Percentiles rank a stretch among this genome's conserved stretches.
Conservation (phyloP, 352 stramenopile genomes). For the Phytophthora fragariae region DNA sequence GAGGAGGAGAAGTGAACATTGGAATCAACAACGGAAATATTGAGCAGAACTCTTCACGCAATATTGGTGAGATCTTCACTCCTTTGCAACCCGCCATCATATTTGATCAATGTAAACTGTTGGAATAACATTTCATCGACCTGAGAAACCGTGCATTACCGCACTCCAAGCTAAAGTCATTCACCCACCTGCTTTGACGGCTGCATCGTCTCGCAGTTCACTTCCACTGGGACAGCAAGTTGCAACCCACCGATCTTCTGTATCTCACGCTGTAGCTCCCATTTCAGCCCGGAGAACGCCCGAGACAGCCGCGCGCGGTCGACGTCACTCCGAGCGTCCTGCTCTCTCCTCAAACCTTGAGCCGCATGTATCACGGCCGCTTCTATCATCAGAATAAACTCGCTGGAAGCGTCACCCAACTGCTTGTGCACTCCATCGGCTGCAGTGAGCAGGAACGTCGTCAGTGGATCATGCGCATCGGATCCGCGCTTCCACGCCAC, state of each 20-base stretch:
- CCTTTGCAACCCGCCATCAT: too few relatives aligned
- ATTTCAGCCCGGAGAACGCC: conserved; percentile 48
- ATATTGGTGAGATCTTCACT: too few relatives aligned
- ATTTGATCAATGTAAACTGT: too few relatives aligned
- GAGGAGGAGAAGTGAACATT: too few relatives aligned
- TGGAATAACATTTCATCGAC: too few relatives aligned
- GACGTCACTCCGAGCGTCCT: background rate
- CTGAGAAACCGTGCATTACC: too few relatives aligned
- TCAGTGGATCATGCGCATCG: conserved; percentile 36
- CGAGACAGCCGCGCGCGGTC: conserved; percentile 37
- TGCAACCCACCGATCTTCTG: conserved; percentile 10
- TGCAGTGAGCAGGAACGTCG: conserved; percentile 56
- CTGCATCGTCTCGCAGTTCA: conserved; percentile 24
- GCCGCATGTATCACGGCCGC: conserved; percentile 28
- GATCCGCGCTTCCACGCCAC: conserved; percentile 49
- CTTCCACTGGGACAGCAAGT: conserved; percentile 21
- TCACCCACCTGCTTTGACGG: conserved; percentile 30
- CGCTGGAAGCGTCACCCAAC: conserved; percentile 58
- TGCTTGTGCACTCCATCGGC: conserved; percentile 59
- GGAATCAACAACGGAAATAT: too few relatives aligned
- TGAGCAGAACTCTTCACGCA: too few relatives aligned
- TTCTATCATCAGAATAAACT: conserved; percentile 71
- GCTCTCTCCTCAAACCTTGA: conserved; percentile 8
- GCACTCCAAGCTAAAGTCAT: background rate
- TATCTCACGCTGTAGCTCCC: conserved; percentile 38